These are phyloP conservation scores for Ochromonas danica DNA, from an alignment of 108 stramenopile genomes.

Conservation along the genomic window DNA sequence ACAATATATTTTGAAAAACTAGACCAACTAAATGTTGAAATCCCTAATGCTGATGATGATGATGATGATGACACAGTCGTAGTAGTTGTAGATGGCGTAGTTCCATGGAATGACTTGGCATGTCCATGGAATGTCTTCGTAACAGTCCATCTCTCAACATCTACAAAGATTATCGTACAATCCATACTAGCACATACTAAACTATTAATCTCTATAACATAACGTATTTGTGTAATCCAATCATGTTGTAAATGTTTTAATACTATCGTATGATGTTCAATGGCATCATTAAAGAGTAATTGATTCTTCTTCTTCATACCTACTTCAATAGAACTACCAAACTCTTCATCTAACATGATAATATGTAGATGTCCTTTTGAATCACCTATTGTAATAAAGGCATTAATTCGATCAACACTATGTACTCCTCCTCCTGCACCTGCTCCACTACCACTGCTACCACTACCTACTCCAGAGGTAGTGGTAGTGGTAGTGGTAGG, in stretches of 20 bases:
- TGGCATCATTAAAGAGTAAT: neutral
- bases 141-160: neutral
- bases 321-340: neutral
- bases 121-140: neutral
- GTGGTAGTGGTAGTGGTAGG: neutral
- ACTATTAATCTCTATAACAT: neutral
- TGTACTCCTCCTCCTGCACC: neutral
- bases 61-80: neutral
- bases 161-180: conserved; percentile 4
- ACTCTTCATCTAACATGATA: neutral
- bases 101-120: neutral
- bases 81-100: neutral
- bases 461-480: no score
- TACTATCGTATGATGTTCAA: neutral
- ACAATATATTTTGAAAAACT: neutral
- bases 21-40: conserved; percentile 6
- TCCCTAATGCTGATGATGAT: neutral
- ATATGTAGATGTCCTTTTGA: neutral
- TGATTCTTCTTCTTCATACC: conserved; percentile 36
- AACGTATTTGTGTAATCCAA: conserved; percentile 7
- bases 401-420: neutral
- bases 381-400: conserved; percentile 19
- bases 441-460: no score
- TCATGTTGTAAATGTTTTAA: neutral
- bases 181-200: neutral